Evolutionary conservation across 2,329 filamentous ascomycete species (phyloP), one percentile per base, ranked within the genome.

Genomic region (Xylariaceae sp.): DNA sequence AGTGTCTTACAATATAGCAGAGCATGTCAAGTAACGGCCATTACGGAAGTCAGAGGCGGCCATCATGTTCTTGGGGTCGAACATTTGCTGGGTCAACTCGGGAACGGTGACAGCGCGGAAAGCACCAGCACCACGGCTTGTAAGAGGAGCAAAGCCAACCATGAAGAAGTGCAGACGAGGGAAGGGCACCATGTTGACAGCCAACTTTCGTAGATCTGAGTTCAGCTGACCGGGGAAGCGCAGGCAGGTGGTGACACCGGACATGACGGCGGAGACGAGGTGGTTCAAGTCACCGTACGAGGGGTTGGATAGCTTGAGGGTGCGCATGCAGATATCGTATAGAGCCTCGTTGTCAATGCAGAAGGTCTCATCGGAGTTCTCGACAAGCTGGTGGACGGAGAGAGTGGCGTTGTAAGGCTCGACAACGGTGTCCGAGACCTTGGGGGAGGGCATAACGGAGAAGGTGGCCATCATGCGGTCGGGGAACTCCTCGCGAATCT

Each of bases 21-120:
- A 98, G 89, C 95, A 99, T 71, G 95, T 99, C 75, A 99, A 88
- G 86, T 99, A 99, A 74, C 95, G 95, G 79, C 95, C 95, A 80
- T 98, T 99, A 74, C 95, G 92, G 92, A 99, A 99, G 84, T 99
- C 95, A 65, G 93, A 96, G 67, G 95, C 95, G 82, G 95, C 95
- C 95, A 99, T 99, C 94, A 99, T 99, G 89, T 99, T 99, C 92
- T 98, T 99, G 74, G 95, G 94, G 85, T 99, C 95, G 85, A 96
- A 99, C 92, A 99, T 98, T 82, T 99, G 95, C 85, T 99, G 95
- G 73, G 95, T 98, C 78, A 99, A 87, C 86, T 99, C 95, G 57
- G 95, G 94, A 62, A 99, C 95, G 74, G 89, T 93, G 79, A 98
- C 90, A 68, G 95, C 94, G 76, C 95, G 95, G 94, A 98, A 99